Evolutionary conservation across 2,329 filamentous ascomycete species (phyloP).

Genomic region (Byssoonygena ceratinophila): DNA sequence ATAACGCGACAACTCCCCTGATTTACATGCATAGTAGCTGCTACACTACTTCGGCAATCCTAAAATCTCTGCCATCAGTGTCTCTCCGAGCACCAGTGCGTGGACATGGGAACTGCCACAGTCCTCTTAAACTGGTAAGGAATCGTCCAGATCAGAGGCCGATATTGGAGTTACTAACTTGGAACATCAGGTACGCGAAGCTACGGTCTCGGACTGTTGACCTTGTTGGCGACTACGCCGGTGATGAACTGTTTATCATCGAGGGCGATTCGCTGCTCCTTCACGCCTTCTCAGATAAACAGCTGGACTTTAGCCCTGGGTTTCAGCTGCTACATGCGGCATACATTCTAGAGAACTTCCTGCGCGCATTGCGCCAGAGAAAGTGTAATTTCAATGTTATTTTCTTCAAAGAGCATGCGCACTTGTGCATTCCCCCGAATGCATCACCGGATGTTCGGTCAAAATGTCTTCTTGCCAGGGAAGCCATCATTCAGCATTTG

Average conservation of each 20-base stretch:
- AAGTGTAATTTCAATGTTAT: slow-evolving; percentile 61
- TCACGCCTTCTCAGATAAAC: slow-evolving; percentile 50
- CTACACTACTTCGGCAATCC: too few relatives aligned
- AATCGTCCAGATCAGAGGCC: not conserved
- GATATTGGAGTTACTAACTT: not conserved
- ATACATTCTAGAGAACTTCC: slow-evolving; percentile 57
- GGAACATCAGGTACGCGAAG: slow-evolving; percentile 31
- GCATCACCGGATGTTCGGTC: slow-evolving; percentile 25
- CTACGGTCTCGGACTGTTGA: slow-evolving; percentile 45
- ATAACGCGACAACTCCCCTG: too few relatives aligned
- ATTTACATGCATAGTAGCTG: too few relatives aligned
- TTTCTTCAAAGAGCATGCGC: slow-evolving; percentile 50
- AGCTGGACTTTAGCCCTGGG: slow-evolving; percentile 53
- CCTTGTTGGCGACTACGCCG: slow-evolving; percentile 64
- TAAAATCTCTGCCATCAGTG: too few relatives aligned
- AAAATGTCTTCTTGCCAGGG: slow-evolving; percentile 53
- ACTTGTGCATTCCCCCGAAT: slow-evolving; percentile 46
- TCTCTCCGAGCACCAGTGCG: too few relatives aligned
- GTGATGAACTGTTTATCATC: slow-evolving; percentile 60
- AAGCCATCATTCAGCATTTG: slow-evolving; percentile 56
- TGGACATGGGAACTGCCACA: too few relatives aligned
- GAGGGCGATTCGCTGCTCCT: slow-evolving; percentile 63
- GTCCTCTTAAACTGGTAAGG: not conserved
- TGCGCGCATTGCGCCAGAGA: slow-evolving; percentile 49
- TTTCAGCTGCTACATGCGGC: slow-evolving; percentile 63